Base-by-base conservation (phyloP, 345 rosid species). In the Eucalyptus caleyi region DNA sequence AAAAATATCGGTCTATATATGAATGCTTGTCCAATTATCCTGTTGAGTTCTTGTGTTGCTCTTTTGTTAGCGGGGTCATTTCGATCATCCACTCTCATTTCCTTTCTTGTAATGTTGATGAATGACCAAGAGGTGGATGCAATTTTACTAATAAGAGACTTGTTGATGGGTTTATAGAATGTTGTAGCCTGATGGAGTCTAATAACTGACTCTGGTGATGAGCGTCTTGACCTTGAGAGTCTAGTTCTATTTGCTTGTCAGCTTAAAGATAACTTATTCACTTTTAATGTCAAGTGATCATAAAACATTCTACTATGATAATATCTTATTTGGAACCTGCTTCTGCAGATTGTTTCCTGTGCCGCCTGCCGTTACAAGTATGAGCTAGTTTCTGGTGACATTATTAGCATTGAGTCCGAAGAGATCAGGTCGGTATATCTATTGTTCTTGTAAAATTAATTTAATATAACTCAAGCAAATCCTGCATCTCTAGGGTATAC, bases 361-460 rank as follows among this genome's bases (percentile, higher is more conserved):
- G 93, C 98, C 86, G 94, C 92, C 89, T 98, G 99, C 93, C 97
- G 99, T 65, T 97, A 97, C 94, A 95, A 97, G 65, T 97, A 98
- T 26, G 99, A 97, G 94, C 96, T 96, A 90, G 96, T 98, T 92
- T 98, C 97, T 89, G 99, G 99, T 88, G 96, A 94, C 89, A 93
- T 98, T 88, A 90, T 87, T 89, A 94, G 94, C 87, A 95, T 96
- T 69, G 94, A 93, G 82, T 98, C 99, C 1, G 98, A 98, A 92
- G 98, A 97, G 93, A 94, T 97, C 92, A 95, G 98, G 98, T 98
- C 93, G 92, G 89, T 92, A 83, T 81, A 90, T 91, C 89, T 56
- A 37, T 90, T 50, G 87, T 45, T 47, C 72, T 89, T 89, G 54
- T 62, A 90, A 19, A 89, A 27, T 32, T 50, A 80, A 45, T 65